Percentiles rank a stretch among this genome's conserved stretches.
Evolutionary conservation across 805 yeast genomes (phyloP).

Genomic region (Vanderwaltozyma yarrowii): DNA sequence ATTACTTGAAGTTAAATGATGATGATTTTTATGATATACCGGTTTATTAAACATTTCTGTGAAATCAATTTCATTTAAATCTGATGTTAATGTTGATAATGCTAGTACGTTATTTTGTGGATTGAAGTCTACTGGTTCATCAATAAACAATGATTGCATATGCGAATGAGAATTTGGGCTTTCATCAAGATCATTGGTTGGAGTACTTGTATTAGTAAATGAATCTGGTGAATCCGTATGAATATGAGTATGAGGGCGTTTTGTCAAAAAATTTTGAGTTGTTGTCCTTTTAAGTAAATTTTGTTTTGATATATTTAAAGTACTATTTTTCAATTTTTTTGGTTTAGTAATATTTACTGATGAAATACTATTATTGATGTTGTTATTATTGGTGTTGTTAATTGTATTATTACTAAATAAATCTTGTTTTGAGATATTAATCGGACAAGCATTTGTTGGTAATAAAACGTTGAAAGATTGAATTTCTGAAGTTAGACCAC

Average conservation of each 20-base stretch:
- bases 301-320: constrained; percentile 4
- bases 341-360: constrained; percentile 8
- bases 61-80: constrained; percentile 28
- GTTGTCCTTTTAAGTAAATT: constrained; percentile 12
- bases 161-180: neutral
- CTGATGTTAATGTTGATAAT: constrained; percentile 4
- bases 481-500: constrained; percentile 30
- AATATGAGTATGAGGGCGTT: neutral
- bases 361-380: neutral
- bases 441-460: constrained; percentile 11
- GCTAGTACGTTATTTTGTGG: neutral
- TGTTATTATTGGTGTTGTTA: too few species aligned
- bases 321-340: constrained; percentile 3
- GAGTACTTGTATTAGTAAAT: neutral
- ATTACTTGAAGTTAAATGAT: neutral
- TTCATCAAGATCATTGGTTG: neutral
- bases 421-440: neutral
- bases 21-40: constrained; percentile 6
- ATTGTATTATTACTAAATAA: neutral
- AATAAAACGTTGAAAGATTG: constrained; percentile 26
- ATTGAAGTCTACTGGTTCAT: neutral
- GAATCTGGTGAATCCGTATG: constrained; percentile 2
- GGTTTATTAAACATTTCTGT: constrained; percentile 26
- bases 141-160: neutral
- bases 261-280: constrained; percentile 10